Base-by-base conservation (phyloP, 148 eudicot species). In the Diospyros lotus region DNA sequence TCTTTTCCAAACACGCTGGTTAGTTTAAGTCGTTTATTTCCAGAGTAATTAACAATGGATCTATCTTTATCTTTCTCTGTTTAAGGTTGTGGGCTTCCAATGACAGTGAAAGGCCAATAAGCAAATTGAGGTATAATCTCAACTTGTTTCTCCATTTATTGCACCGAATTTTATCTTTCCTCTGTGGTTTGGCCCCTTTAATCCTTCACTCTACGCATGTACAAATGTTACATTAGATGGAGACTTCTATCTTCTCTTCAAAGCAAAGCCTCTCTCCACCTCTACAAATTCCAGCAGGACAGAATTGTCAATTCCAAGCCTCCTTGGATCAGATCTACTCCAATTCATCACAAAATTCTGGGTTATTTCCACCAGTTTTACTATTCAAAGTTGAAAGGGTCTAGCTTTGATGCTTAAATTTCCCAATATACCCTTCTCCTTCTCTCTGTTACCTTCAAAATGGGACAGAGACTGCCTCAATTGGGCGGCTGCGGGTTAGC, bases 171-270 rank as follows among this genome's bases (percentile, higher is more conserved):
- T 83, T 41, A 48, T 74, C 58, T 75, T 28, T 67, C 64, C 69
- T 50, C 51, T 17, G 10, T 4, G 78, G 75, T 75, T 77, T 77
- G 85, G 84, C 70, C 77, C 78, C 83, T 80, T 79, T 68, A 76
- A 75, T 59, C 28, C 28, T 78, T 46, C 75, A 84, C 79, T 78
- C 89, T 75, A 76, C 40, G 12, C 12, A 55, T 5, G 3, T 46
- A 63, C 6, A 69, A 56, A 14, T 74, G 80, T 79, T 80, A 70
- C 77, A 81, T 74, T 58, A 80, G 91, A 86, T 81, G 76, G 64
- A 74, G 87, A 83, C 84, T 66, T 68, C 58, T 71, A 77, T 77
- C 96, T 74, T 93, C 85, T 86, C 93, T 93, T 93, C 81, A 81
- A 91, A 91, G 96, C 76, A 68, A 90, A 93, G 93, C 81, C 87